A percentile compares a stretch with the other conserved stretches of the same genome.
These are phyloP conservation scores for Amniculicola lignicola DNA, from an alignment of 495 filamentous ascomycete species.

Conservation along the genomic window DNA sequence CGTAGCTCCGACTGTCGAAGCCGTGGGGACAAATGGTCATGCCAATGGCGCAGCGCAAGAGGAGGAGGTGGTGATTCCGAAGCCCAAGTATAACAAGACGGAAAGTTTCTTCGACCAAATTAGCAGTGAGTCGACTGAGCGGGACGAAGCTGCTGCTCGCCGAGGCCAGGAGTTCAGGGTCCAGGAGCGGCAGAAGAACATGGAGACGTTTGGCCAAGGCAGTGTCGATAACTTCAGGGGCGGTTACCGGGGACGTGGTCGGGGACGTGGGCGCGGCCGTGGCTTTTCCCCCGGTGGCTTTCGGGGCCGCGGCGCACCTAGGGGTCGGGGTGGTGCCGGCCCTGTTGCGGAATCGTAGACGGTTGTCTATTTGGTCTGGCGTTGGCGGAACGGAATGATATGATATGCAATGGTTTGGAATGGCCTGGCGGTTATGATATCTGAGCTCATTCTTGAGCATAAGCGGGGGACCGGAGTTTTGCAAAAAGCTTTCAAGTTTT, in stretches of 20 bases:
- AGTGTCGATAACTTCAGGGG: constrained; percentile 87
- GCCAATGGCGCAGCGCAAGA: constrained; percentile 35
- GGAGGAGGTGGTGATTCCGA: constrained; percentile 44
- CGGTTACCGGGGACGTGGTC: constrained; percentile 53
- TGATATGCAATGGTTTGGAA: too few relatives aligned
- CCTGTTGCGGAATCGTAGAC: too few relatives aligned
- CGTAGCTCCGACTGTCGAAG: constrained; percentile 9
- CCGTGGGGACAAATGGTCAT: constrained; percentile 24
- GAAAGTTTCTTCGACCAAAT: constrained; percentile 97
- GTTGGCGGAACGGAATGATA: too few relatives aligned
- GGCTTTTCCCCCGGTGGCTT: constrained; percentile 69
- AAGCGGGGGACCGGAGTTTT: too few relatives aligned
- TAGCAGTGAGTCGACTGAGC: constrained; percentile 84
- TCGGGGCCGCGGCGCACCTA: constrained; percentile 44
- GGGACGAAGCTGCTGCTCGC: constrained; percentile 61
- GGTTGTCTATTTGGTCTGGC: too few relatives aligned
- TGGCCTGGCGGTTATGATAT: too few relatives aligned
- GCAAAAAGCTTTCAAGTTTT: too few relatives aligned
- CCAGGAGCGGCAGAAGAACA: constrained; percentile 90
- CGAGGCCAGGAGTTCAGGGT: constrained; percentile 87
- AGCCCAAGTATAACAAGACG: constrained; percentile 74
- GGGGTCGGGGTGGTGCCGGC: constrained; percentile 16
- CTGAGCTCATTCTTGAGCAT: too few relatives aligned
- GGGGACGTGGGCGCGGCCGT: constrained; percentile 47
- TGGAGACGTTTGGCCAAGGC: constrained; percentile 98